Evolutionary conservation across 2,329 filamentous ascomycete genomes (phyloP).

Genomic region (Aspergillus amoenus): DNA sequence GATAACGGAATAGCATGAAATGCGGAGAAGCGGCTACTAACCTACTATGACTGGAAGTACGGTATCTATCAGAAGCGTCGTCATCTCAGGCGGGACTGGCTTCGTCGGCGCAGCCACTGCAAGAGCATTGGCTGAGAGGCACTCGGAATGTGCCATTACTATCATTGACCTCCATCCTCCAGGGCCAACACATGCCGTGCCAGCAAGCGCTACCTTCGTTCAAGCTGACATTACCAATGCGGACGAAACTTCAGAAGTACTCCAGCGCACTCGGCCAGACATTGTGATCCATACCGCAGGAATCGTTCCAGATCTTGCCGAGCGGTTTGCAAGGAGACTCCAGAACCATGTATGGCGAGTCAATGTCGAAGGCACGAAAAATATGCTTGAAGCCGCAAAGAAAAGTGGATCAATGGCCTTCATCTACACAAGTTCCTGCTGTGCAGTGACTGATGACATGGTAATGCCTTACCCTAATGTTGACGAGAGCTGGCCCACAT

Average conservation of each 20-base stretch:
- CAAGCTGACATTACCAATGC: constrained; percentile 36
- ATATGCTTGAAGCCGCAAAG: constrained; percentile 51
- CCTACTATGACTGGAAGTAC: constrained; percentile 13
- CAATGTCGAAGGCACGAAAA: constrained; percentile 57
- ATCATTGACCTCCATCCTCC: constrained; percentile 38
- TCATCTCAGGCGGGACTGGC: constrained; percentile 41
- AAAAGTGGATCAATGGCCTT: constrained; percentile 48
- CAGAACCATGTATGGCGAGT: constrained; percentile 46
- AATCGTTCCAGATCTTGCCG: constrained; percentile 40
- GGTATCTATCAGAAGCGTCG: constrained; percentile 23
- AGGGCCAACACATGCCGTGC: constrained; percentile 27
- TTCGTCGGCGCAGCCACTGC: constrained; percentile 42
- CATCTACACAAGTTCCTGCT: constrained; percentile 58
- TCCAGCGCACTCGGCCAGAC: constrained; percentile 45
- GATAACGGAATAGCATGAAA: neutral
- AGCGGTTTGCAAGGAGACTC: constrained; percentile 37
- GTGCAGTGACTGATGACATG: constrained; percentile 54
- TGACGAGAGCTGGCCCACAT: constrained; percentile 41
- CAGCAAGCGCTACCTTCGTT: constrained; percentile 25
- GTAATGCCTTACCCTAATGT: constrained; percentile 36
- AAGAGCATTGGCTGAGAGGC: constrained; percentile 36
- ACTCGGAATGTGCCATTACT: constrained; percentile 36
- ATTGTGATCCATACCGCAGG: constrained; percentile 57
- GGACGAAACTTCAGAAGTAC: constrained; percentile 28
- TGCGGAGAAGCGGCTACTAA: too few species aligned